phyloP scores from a whole-genome alignment of 2,329 filamentous ascomycete species.

The Botrytis tulipae region DNA sequence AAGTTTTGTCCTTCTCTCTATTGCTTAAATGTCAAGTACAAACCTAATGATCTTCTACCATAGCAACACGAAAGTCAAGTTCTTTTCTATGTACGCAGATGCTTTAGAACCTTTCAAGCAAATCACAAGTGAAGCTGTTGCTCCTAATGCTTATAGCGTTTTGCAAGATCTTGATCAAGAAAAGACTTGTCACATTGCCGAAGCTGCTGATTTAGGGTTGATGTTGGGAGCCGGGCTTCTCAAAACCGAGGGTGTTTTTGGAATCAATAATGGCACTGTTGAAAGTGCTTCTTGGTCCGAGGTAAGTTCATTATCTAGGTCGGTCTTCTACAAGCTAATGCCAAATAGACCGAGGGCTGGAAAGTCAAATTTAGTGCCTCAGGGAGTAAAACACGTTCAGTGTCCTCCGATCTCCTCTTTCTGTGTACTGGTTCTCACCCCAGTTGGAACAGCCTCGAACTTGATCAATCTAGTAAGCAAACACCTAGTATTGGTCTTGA shows the following conservation, averaged over 20 bases:
- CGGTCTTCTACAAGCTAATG: constrained; percentile 13
- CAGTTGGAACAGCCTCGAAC: constrained; percentile 45
- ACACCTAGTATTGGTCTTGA: not conserved
- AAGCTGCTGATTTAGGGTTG: constrained; percentile 55
- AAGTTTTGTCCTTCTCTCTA: not conserved
- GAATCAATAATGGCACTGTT: constrained; percentile 41
- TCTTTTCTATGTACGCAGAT: constrained; percentile 57
- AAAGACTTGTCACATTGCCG: constrained; percentile 54
- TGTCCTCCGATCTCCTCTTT: constrained; percentile 42
- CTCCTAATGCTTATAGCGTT: constrained; percentile 54
- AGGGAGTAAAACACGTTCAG: constrained; percentile 10
- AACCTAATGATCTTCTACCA: not conserved
- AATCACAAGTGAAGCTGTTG: constrained; percentile 46
- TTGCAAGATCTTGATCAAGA: constrained; percentile 54
- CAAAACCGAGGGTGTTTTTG: constrained; percentile 42
- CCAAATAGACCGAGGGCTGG: constrained; percentile 37
- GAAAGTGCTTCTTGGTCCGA: constrained; percentile 42
- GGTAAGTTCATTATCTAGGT: constrained; percentile 28
- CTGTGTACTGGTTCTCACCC: constrained; percentile 58
- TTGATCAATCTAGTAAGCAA: constrained; percentile 40
- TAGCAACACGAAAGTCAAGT: constrained; percentile 59
- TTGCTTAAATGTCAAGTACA: not conserved
- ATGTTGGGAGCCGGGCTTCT: constrained; percentile 47
- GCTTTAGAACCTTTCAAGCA: constrained; percentile 52
- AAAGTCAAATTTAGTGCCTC: constrained; percentile 37